These are phyloP conservation scores for Chalciporus pseudorubinellus DNA, from an alignment of 768 basidiomycete genomes.

Conservation along the genomic window DNA sequence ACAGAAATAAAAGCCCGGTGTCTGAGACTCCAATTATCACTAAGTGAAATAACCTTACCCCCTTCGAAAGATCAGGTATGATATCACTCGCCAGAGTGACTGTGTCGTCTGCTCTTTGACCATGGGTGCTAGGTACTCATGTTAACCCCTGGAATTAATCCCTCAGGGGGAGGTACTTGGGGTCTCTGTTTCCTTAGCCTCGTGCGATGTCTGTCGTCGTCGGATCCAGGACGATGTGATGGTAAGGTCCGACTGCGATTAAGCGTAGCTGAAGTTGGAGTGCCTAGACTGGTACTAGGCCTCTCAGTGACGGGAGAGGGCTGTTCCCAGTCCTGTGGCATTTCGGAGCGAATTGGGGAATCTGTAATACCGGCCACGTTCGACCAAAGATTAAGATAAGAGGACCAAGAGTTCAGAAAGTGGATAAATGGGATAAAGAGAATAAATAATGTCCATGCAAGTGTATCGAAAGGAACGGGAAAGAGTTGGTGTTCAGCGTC, in stretches of 20 bases:
- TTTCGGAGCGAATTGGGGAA: conserved; percentile 13
- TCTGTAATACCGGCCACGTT: conserved; percentile 18
- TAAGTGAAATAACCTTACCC: conserved; percentile 1
- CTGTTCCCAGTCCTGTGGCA: conserved; percentile 31
- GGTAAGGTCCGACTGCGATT: conserved; percentile 68
- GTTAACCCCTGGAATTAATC: conserved; percentile 20
- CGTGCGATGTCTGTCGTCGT: conserved; percentile 38
- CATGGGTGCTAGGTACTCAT: conserved; percentile 18
- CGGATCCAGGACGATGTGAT: conserved; percentile 20
- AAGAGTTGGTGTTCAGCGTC: conserved; percentile 26
- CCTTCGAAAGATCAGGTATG: conserved; percentile 18
- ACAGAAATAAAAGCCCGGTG: background rate
- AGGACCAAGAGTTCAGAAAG: background rate
- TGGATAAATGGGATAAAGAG: background rate
- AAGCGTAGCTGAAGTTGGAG: conserved; percentile 32
- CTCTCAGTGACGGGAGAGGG: conserved; percentile 51
- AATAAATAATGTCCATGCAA: background rate
- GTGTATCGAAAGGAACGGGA: conserved; percentile 8
- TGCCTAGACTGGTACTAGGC: conserved; percentile 32
- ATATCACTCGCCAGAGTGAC: conserved; percentile 2
- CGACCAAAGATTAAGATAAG: conserved; percentile 11
- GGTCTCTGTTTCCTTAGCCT: conserved; percentile 53
- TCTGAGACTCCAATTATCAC: conserved; percentile 1
- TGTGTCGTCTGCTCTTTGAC: background rate
- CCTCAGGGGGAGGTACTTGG: conserved; percentile 32